A percentile compares a stretch with the other conserved stretches of the same genome.
Conservation (phyloP, 768 basidiomycete species). For the Sutorius australiensis region DNA sequence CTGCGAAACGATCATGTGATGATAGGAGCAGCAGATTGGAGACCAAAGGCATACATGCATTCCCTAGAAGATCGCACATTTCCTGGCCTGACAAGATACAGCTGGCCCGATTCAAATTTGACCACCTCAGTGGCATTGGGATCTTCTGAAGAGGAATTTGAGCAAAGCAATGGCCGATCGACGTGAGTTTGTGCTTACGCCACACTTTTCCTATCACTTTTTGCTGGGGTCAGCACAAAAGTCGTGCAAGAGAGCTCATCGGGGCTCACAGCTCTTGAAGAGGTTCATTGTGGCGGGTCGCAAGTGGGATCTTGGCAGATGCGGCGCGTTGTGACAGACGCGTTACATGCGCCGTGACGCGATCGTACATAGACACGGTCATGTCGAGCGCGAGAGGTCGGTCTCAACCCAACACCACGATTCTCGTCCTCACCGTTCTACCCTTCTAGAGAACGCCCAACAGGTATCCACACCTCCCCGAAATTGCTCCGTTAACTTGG, state of each 20-base stretch:
- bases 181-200: constrained; percentile 57
- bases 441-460: constrained; percentile 2
- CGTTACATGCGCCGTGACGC: constrained; percentile 27
- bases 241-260: constrained; percentile 4
- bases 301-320: constrained; percentile 13
- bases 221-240: constrained; percentile 19
- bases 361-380: constrained; percentile 1
- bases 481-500: constrained; percentile 9
- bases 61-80: constrained; percentile 89
- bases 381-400: constrained; percentile 14
- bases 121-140: constrained; percentile 93
- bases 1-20: constrained; percentile 39
- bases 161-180: constrained; percentile 19
- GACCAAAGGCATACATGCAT: constrained; percentile 75
- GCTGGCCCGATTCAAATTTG: constrained; percentile 87
- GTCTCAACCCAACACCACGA: neutral
- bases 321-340: constrained; percentile 23
- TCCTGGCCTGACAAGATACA: constrained; percentile 88
- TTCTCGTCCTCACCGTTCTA: neutral
- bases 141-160: constrained; percentile 58
- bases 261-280: constrained; percentile 69
- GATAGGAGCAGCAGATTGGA: neutral
- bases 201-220: constrained; percentile 90
- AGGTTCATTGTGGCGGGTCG: constrained; percentile 64
- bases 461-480: constrained; percentile 11